These are phyloP conservation scores for Stachybotrys chartarum DNA, from an alignment of 2,329 filamentous ascomycete genomes.

Conservation along the genomic window DNA sequence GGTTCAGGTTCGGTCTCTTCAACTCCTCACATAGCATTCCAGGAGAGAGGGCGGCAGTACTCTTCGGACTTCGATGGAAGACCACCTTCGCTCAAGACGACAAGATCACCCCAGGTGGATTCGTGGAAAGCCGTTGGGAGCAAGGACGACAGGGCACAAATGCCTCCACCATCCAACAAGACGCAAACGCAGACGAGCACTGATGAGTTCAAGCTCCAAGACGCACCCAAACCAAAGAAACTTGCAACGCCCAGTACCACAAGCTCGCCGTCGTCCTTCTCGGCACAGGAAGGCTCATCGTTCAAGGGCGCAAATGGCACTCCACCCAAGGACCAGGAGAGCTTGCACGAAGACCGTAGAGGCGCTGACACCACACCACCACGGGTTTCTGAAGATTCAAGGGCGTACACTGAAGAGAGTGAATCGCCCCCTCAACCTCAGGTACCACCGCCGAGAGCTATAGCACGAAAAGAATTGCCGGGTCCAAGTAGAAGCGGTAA, in stretches of 20 bases:
- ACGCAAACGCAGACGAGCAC: conserved; percentile 23
- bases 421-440: conserved; percentile 29
- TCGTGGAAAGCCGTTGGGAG: conserved; percentile 17
- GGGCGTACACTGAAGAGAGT: conserved; percentile 45
- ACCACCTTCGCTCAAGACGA: conserved; percentile 25
- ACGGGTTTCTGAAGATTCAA: conserved; percentile 53
- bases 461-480: conserved; percentile 60
- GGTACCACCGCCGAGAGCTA: conserved; percentile 29
- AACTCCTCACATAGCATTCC: conserved; percentile 87
- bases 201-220: conserved; percentile 72
- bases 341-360: conserved; percentile 20
- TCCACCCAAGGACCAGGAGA: conserved; percentile 15
- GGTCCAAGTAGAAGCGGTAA: conserved; percentile 35
- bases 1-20: conserved; percentile 44
- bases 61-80: conserved; percentile 51
- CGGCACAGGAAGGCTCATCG: conserved; percentile 26
- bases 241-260: conserved; percentile 30
- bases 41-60: conserved; percentile 63
- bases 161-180: conserved; percentile 19
- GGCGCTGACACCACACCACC: conserved; percentile 25
- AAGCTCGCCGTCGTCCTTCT: conserved; percentile 34
- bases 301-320: conserved; percentile 26
- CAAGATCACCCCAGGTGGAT: conserved; percentile 41
- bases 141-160: conserved; percentile 31
- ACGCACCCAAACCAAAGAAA: conserved; percentile 63